Conservation (phyloP, 768 basidiomycete genomes). For the Dictyophora rubrovolvata region DNA sequence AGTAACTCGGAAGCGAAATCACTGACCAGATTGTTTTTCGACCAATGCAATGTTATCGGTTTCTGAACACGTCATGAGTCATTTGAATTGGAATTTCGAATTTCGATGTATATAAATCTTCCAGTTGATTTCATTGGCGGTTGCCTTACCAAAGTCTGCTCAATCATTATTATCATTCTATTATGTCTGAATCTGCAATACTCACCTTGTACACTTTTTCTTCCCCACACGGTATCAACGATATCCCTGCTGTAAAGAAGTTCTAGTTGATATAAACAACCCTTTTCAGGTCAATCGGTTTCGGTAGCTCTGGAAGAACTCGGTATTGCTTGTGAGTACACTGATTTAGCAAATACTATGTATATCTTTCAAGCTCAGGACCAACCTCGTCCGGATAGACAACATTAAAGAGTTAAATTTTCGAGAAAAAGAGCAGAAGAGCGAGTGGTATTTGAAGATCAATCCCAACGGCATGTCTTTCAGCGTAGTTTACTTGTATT, state of each 20-base stretch:
- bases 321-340: not conserved
- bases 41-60: no score
- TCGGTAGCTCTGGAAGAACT: not conserved
- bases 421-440: constrained; percentile 63
- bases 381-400: not conserved
- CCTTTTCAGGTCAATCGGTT: not conserved
- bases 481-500: not conserved
- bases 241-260: not conserved
- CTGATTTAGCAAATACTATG: not conserved
- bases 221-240: not conserved
- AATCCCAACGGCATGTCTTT: constrained; percentile 48
- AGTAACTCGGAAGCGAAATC: no score
- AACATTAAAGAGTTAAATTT: constrained; percentile 44
- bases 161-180: no score
- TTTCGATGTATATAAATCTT: no score
- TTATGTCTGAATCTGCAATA: not conserved
- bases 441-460: constrained; percentile 65
- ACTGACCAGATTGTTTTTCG: no score
- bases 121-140: not conserved
- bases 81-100: no score
- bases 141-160: not conserved
- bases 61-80: no score
- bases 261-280: not conserved
- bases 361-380: not conserved
- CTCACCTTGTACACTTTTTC: not conserved